Percentiles rank a stretch among this genome's conserved stretches.
phyloP scores from a whole-genome alignment of 345 rosid genomes.

The Trapa bicornis region DNA sequence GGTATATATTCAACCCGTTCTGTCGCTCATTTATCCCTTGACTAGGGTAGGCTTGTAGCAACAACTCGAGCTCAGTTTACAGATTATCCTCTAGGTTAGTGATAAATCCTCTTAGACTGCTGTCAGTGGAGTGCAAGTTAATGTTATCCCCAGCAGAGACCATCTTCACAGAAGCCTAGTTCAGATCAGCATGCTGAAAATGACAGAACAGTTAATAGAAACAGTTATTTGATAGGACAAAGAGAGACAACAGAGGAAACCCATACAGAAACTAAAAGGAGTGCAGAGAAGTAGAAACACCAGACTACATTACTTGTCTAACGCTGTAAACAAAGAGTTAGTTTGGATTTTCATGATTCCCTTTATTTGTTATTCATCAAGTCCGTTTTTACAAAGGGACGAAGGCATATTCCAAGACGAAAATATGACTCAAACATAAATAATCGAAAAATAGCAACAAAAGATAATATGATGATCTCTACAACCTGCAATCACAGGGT shows the following conservation, averaged over 20 bases:
- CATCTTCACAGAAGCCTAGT: conserved; percentile 24
- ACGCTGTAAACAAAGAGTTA: neutral
- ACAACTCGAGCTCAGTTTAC: conserved; percentile 54
- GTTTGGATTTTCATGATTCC: neutral
- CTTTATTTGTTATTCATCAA: neutral
- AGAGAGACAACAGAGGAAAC: neutral
- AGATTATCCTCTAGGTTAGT: conserved; percentile 46
- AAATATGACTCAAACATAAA: neutral
- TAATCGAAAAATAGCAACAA: neutral
- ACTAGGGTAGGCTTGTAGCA: conserved; percentile 43
- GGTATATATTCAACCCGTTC: conserved; percentile 24
- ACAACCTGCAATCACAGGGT: neutral
- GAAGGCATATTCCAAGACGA: neutral
- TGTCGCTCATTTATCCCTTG: conserved; percentile 34
- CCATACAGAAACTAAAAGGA: neutral
- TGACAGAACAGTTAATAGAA: neutral
- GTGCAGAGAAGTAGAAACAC: neutral
- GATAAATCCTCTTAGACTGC: conserved; percentile 30
- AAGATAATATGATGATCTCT: neutral
- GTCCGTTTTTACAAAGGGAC: too few relatives aligned
- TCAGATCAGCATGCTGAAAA: conserved; percentile 1
- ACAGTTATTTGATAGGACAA: neutral
- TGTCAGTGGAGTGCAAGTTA: conserved; percentile 38
- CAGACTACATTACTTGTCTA: neutral
- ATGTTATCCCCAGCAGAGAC: conserved; percentile 36